A percentile compares a stretch with the other conserved stretches of the same genome.
Evolutionary conservation across 345 rosid species (phyloP).

Genomic region (Isatis tinctoria): DNA sequence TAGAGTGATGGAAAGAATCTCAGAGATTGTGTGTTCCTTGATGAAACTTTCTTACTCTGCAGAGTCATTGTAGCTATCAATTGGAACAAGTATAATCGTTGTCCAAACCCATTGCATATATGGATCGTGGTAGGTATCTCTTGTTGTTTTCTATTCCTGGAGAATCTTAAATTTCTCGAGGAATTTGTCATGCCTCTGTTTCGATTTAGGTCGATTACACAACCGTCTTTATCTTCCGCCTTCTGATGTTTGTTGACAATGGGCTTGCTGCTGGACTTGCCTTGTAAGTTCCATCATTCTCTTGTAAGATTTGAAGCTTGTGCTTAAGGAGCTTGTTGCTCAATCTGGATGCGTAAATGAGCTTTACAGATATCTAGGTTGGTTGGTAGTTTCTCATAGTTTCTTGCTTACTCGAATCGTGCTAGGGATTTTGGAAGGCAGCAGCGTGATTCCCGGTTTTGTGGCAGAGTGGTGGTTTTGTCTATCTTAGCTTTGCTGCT

Average conservation of each 20-base stretch:
- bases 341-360: not conserved
- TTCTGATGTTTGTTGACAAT: slow-evolving; percentile 82
- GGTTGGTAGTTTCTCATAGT: not conserved
- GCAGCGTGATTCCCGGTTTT: slow-evolving; percentile 82
- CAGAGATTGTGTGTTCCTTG: not conserved
- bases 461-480: slow-evolving; percentile 73
- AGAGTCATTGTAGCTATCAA: slow-evolving; percentile 74
- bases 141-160: not conserved
- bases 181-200: not conserved
- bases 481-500: slow-evolving; percentile 59
- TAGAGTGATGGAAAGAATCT: not conserved
- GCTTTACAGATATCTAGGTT: not conserved
- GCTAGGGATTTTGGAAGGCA: slow-evolving; percentile 90
- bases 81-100: slow-evolving; percentile 67
- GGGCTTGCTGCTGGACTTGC: slow-evolving; percentile 88
- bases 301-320: not conserved
- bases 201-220: slow-evolving; percentile 74
- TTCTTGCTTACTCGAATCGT: not conserved
- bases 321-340: not conserved
- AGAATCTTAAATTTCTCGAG: not conserved
- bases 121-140: slow-evolving; percentile 78
- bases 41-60: not conserved
- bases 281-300: slow-evolving; percentile 47
- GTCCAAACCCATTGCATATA: slow-evolving; percentile 78
- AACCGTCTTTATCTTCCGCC: slow-evolving; percentile 69